Evolutionary conservation across 106 monocot genomes (phyloP).

Genomic region (Iris macrosiphon): DNA sequence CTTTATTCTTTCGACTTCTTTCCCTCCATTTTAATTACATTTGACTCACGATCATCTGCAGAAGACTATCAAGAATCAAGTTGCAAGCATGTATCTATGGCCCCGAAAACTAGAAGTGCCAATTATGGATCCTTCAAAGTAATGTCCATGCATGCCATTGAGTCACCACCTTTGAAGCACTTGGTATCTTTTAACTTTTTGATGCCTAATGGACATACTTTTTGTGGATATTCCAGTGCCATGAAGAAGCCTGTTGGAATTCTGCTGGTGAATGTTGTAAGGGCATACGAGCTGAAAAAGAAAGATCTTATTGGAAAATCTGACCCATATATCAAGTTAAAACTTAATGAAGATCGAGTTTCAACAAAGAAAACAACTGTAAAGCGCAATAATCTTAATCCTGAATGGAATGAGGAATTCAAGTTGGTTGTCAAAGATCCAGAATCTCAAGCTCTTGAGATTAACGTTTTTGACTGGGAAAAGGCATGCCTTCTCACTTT

Average conservation of each 20-base stretch:
- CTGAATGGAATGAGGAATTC: constrained; percentile 76
- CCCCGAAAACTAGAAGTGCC: constrained; percentile 51
- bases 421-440: constrained; percentile 59
- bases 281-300: constrained; percentile 42
- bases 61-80: constrained; percentile 59
- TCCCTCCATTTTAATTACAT: neutral
- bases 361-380: constrained; percentile 58
- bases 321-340: constrained; percentile 56
- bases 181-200: neutral
- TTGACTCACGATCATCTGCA: constrained; percentile 5
- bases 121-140: constrained; percentile 55
- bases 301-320: constrained; percentile 65
- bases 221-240: constrained; percentile 27
- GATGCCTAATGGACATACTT: neutral
- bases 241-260: constrained; percentile 53
- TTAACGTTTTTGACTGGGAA: constrained; percentile 61
- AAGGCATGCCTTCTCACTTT: constrained; percentile 20
- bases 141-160: neutral
- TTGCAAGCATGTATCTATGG: constrained; percentile 61
- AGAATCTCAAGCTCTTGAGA: constrained; percentile 41
- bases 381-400: constrained; percentile 52
- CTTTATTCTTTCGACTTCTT: neutral
- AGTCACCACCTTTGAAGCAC: neutral
- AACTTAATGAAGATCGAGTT: constrained; percentile 44
- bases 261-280: constrained; percentile 46